Evolutionary conservation across 768 basidiomycete genomes (phyloP), one percentile per base, ranked within the genome.

Genomic region (Rhodosporidiobolus odoratus): DNA sequence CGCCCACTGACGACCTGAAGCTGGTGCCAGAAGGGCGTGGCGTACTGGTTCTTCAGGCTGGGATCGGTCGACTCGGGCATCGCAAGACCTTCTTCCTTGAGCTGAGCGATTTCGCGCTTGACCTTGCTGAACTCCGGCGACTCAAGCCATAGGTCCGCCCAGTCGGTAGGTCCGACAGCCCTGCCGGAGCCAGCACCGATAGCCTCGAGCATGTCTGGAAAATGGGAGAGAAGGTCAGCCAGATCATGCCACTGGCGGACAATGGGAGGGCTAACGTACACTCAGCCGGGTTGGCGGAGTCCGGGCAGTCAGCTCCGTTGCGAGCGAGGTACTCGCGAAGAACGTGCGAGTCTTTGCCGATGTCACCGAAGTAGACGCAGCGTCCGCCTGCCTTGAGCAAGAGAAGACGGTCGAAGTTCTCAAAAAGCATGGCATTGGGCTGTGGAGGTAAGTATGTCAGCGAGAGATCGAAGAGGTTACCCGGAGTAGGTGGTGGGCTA

Each of bases 291-390:
- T 95, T 95, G 76, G 87, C 87, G 70, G 88, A 87, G 0, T 84
- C 58, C 6, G 90, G 90, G 78, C 90, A 92, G 37, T 79, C 70
- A 1, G 89, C 92, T 21, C 91, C 91, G 71, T 89, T 81, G 23
- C 83, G 82, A 32, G 86, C 85, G 77, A 93, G 91, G 81, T 95
- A 95, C 8, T 86, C 83, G 35, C 85, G 86, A 58, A 94, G 81
- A 43, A 86, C 82, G 3, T 81, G 76, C 6, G 90, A 89, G 71
- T 91, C 88, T 52, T 82, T 78, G 54, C 91, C 92, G 59, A 94
- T 90, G 70, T 90, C 88, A 52, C 92, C 92, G 77, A 91, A 94
- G 54, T 94, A 95, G 38, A 70, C 90, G 0, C 90, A 92, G 77
- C 90, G 87, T 8, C 92, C 92, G 3, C 92, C 92, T 25, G 83